phyloP scores from a whole-genome alignment of 441 rosid species.

The Raphanus hybrid region DNA sequence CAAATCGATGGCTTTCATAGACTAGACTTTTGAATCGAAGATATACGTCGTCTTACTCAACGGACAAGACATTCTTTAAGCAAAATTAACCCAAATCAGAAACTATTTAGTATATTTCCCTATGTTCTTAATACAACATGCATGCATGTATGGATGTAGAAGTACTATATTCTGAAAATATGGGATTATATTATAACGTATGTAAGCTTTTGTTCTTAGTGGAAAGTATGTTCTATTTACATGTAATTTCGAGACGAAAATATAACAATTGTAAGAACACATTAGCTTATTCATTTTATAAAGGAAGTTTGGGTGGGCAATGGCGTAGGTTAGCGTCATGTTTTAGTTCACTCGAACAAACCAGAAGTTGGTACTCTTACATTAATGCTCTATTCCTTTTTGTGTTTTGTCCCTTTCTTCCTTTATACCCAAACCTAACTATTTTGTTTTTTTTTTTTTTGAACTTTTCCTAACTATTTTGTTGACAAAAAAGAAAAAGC shows the following conservation, averaged over 20 bases:
- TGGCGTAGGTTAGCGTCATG: constrained; percentile 25
- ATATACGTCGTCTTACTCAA: neutral
- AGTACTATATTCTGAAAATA: neutral
- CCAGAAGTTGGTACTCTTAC: constrained; percentile 23
- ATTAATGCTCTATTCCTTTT: constrained; percentile 4
- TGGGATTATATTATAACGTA: too few relatives aligned
- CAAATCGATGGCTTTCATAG: neutral
- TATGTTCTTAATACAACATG: neutral
- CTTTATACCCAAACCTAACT: constrained; percentile 41
- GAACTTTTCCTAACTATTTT: constrained; percentile 43
- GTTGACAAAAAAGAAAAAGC: constrained; percentile 19
- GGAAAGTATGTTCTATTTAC: too few relatives aligned
- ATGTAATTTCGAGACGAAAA: too few relatives aligned
- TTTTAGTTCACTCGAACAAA: constrained; percentile 10
- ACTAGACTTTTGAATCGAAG: neutral
- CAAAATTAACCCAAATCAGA: neutral
- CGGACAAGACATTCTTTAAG: neutral
- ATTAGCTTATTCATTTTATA: neutral
- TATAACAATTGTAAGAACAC: neutral
- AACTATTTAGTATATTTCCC: neutral
- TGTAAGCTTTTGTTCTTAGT: too few relatives aligned
- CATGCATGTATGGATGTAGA: neutral
- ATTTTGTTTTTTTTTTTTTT: too few relatives aligned
- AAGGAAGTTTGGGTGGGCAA: constrained; percentile 10
- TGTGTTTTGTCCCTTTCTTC: constrained; percentile 36